Conservation (phyloP, 345 rosid genomes). For the Stellera chamaejasme region DNA sequence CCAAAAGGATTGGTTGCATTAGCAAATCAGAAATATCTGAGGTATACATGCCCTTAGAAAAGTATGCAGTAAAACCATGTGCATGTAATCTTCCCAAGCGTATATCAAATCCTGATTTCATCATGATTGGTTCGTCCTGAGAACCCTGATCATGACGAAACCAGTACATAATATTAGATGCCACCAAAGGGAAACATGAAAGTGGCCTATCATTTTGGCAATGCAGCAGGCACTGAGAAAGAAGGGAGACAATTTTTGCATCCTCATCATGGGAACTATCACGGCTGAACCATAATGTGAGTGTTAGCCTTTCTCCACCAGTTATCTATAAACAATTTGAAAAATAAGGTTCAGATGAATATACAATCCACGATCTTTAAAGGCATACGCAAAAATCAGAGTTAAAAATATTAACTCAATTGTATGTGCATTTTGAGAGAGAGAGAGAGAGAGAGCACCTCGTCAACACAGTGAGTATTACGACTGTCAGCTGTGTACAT, state of each 20-base stretch:
- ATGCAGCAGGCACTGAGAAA: slow-evolving; percentile 26
- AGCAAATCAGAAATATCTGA: slow-evolving; percentile 37
- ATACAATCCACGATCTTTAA: too few relatives aligned
- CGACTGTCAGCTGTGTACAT: slow-evolving; percentile 85
- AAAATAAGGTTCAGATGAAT: not conserved
- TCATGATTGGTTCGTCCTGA: slow-evolving; percentile 13
- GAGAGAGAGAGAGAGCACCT: slow-evolving; percentile 34
- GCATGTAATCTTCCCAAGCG: slow-evolving; percentile 59
- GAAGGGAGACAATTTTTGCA: slow-evolving; percentile 61
- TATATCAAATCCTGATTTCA: slow-evolving; percentile 41
- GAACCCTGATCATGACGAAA: slow-evolving; percentile 38
- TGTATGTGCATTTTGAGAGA: not conserved
- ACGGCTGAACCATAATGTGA: slow-evolving; percentile 87
- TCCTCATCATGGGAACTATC: slow-evolving; percentile 76
- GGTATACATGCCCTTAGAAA: slow-evolving; percentile 23
- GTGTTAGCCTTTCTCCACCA: slow-evolving; percentile 82
- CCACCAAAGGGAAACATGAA: slow-evolving; percentile 41
- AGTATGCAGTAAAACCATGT: slow-evolving; percentile 48
- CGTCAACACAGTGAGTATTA: slow-evolving; percentile 82
- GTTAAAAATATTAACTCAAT: too few relatives aligned
- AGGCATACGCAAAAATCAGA: too few relatives aligned
- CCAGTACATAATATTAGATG: slow-evolving; percentile 82
- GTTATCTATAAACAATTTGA: slow-evolving; percentile 39
- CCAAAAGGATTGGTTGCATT: slow-evolving; percentile 43
- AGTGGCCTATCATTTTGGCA: slow-evolving; percentile 7